These are phyloP conservation scores for Herpetospermum pedunculosum DNA, from an alignment of 306 rosid species.

Conservation along the genomic window DNA sequence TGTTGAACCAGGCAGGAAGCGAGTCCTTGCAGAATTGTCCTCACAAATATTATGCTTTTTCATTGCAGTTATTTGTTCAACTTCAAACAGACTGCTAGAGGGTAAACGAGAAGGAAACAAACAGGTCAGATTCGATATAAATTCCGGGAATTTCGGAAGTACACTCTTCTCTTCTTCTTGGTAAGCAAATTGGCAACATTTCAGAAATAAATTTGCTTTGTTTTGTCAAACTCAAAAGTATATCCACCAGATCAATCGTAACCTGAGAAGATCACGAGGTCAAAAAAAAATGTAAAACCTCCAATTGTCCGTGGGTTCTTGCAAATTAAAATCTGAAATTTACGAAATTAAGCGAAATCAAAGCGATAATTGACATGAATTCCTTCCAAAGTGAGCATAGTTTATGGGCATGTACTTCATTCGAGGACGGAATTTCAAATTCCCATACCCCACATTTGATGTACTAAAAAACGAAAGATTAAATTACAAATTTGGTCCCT, in stretches of 20 bases:
- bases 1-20: background rate
- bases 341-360: background rate
- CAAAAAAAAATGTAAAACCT: background rate
- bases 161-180: background rate
- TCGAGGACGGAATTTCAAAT: too few relatives aligned
- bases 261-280: background rate
- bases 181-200: background rate
- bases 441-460: too few relatives aligned
- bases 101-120: background rate
- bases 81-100: background rate
- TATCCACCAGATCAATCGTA: background rate
- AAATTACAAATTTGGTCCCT: too few relatives aligned
- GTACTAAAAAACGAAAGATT: too few relatives aligned
- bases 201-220: background rate
- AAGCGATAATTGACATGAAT: too few relatives aligned
- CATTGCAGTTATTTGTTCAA: background rate
- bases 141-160: background rate
- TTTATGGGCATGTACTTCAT: too few relatives aligned
- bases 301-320: background rate
- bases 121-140: background rate
- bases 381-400: too few relatives aligned
- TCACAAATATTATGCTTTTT: background rate
- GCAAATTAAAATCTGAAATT: background rate
- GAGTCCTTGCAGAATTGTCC: background rate
- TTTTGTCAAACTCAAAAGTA: background rate